Conservation (phyloP, 139 green algal species). For the Tetradesmus obliquus region DNA sequence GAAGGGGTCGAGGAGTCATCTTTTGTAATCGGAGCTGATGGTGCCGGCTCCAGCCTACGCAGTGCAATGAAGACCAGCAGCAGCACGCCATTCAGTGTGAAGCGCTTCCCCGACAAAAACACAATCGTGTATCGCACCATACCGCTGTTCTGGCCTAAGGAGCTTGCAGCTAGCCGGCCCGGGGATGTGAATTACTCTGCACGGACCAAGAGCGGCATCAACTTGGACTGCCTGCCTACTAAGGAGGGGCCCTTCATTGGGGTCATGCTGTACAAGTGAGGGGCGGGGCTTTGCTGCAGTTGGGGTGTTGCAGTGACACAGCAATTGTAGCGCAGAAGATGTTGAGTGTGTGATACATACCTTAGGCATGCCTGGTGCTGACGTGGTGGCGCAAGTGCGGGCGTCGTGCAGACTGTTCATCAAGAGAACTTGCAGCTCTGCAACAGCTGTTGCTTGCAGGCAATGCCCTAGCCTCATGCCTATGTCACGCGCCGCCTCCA, state of each 20-base stretch:
- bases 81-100: conserved; percentile 36
- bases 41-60: conserved; percentile 30
- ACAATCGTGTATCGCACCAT: conserved; percentile 67
- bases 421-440: no score
- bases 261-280: conserved; percentile 61
- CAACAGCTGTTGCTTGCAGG: no score
- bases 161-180: conserved; percentile 25
- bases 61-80: conserved; percentile 41
- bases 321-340: no score
- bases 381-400: no score
- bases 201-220: conserved; percentile 31
- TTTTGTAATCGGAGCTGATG: conserved; percentile 56
- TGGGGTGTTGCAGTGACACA: no score
- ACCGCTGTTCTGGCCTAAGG: conserved; percentile 41
- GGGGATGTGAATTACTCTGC: conserved; percentile 64
- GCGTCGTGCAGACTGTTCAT: no score
- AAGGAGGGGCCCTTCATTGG: conserved; percentile 60
- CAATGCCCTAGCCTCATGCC: no score
- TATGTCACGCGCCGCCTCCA: no score
- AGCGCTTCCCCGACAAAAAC: conserved; percentile 52
- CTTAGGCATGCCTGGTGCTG: no score
- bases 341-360: no score
- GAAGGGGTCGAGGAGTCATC: conserved; percentile 14
- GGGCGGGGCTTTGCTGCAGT: no score
- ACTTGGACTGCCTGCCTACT: conserved; percentile 66